phyloP scores from a whole-genome alignment of 176 grass and related monocot species.

The Guadua angustifolia region DNA sequence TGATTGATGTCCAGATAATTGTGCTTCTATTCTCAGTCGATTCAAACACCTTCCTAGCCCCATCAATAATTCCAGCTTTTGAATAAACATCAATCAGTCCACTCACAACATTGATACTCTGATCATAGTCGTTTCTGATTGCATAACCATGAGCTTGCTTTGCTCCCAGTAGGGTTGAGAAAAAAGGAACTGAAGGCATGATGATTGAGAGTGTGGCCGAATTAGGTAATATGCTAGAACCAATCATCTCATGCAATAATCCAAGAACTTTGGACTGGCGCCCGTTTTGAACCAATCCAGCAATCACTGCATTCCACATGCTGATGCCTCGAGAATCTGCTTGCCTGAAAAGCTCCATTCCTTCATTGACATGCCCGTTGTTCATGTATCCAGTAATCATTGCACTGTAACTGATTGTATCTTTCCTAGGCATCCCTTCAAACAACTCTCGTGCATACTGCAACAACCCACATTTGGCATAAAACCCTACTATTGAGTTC shows the following conservation, averaged over 20 bases:
- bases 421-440: conserved; percentile 60
- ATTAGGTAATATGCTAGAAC: conserved; percentile 56
- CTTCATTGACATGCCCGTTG: conserved; percentile 48
- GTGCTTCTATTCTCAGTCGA: conserved; percentile 42
- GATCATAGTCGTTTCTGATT: conserved; percentile 64
- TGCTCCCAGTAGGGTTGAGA: conserved; percentile 54
- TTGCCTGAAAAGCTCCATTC: conserved; percentile 59
- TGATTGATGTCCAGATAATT: conserved; percentile 70
- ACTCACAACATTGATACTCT: conserved; percentile 51
- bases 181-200: conserved; percentile 59
- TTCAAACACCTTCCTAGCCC: conserved; percentile 51
- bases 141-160: conserved; percentile 69
- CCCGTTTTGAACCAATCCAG: conserved; percentile 65
- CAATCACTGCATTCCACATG: conserved; percentile 65
- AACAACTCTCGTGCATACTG: conserved; percentile 62
- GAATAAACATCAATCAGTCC: conserved; percentile 63
- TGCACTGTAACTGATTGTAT: conserved; percentile 62
- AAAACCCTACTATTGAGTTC: conserved; percentile 68
- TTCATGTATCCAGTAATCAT: conserved; percentile 81
- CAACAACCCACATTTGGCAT: conserved; percentile 66
- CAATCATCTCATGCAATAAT: conserved; percentile 61
- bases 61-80: conserved; percentile 61
- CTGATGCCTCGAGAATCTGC: conserved; percentile 47
- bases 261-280: conserved; percentile 43
- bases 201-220: conserved; percentile 58